Evolutionary conservation across 2,329 filamentous ascomycete species (phyloP).

Genomic region (Ilyonectria sp.): DNA sequence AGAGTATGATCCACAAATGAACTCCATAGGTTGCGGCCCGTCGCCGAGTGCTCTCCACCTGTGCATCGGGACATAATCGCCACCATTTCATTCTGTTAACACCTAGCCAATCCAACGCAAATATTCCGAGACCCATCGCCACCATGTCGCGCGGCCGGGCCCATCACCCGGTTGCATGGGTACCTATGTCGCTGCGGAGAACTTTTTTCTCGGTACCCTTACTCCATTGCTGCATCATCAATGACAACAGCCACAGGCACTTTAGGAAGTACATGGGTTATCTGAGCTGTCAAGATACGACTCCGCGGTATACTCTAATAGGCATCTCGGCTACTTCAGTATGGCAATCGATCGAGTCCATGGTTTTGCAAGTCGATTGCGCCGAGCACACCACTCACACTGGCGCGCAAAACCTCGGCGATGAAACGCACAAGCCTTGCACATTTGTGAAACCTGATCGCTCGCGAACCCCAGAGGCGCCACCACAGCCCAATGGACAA

Average conservation of each 20-base stretch:
- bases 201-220: neutral
- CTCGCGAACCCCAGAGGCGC: constrained; percentile 14
- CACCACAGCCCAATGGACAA: constrained; percentile 7
- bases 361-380: neutral
- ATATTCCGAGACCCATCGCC: neutral
- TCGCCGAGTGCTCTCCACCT: constrained; percentile 5
- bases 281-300: neutral
- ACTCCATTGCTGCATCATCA: neutral
- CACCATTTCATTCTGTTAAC: constrained; percentile 3
- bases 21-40: constrained; percentile 17
- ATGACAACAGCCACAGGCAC: neutral
- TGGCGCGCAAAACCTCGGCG: neutral
- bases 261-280: neutral
- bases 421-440: neutral
- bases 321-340: neutral
- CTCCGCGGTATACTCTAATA: neutral
- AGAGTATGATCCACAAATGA: constrained; percentile 15
- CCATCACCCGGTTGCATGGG: neutral
- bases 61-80: constrained; percentile 1
- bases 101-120: constrained; percentile 4
- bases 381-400: neutral
- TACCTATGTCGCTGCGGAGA: neutral
- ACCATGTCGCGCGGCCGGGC: neutral
- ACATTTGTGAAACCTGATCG: constrained; percentile 15
- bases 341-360: neutral